Conservation (phyloP, 1,139 yeast genomes). For the Magnusiomyces fungicola region DNA sequence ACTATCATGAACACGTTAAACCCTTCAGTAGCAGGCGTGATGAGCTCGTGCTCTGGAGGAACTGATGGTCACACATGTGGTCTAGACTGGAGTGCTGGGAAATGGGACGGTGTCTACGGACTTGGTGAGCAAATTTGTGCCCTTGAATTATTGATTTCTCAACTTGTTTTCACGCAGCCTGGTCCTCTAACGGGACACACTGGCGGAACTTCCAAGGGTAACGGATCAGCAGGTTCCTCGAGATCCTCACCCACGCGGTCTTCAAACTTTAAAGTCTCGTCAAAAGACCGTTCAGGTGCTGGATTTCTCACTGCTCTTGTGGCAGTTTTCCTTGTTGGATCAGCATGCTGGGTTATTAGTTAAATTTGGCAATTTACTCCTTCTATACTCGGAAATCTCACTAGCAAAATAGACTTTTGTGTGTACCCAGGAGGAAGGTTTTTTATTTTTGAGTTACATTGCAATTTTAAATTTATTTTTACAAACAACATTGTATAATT, state of each 20-base stretch:
- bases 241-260: conserved; percentile 9
- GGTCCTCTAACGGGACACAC: conserved; percentile 39
- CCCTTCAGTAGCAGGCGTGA: conserved; percentile 72
- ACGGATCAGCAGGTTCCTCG: conserved; percentile 26
- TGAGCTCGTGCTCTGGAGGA: conserved; percentile 80
- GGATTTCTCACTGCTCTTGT: conserved; percentile 66
- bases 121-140: conserved; percentile 93
- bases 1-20: conserved; percentile 45
- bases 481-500: too few species aligned
- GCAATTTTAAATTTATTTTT: too few species aligned
- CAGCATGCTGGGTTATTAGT: conserved; percentile 69
- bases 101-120: conserved; percentile 80
- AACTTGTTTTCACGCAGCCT: conserved; percentile 35
- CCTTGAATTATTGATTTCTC: conserved; percentile 61
- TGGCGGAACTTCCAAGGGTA: conserved; percentile 42
- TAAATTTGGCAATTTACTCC: too few species aligned
- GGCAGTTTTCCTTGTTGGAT: conserved; percentile 55
- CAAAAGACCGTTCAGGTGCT: conserved; percentile 78
- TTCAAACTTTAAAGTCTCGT: conserved; percentile 3
- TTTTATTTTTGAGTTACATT: too few species aligned
- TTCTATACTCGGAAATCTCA: too few species aligned
- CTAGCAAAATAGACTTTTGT: too few species aligned
- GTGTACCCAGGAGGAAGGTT: too few species aligned
- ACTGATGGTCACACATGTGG: conserved; percentile 88
- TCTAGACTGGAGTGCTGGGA: conserved; percentile 57